A percentile compares a stretch with the other conserved stretches of the same genome.
These are phyloP conservation scores for Colletotrichum somersetense DNA, from an alignment of 2,329 filamentous ascomycete genomes.

Conservation along the genomic window DNA sequence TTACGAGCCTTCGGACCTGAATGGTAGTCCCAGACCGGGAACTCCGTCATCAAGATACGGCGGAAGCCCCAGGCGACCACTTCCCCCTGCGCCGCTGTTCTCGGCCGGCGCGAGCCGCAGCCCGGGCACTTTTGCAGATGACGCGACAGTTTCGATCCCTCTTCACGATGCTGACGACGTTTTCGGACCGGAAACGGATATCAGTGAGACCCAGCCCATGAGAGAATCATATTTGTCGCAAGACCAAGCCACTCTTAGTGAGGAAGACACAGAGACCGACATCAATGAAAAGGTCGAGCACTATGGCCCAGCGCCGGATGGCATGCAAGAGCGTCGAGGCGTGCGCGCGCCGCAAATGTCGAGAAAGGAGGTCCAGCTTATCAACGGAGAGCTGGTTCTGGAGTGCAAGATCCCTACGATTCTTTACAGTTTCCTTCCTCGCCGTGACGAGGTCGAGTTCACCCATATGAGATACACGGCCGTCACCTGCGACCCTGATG, in stretches of 20 bases:
- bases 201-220: constrained; percentile 65
- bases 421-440: constrained; percentile 94
- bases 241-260: constrained; percentile 68
- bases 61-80: constrained; percentile 85
- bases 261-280: constrained; percentile 52
- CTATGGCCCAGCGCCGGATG: constrained; percentile 89
- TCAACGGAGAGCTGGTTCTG: constrained; percentile 96
- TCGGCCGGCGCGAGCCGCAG: constrained; percentile 63
- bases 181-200: constrained; percentile 74
- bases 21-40: constrained; percentile 89
- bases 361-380: constrained; percentile 93
- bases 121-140: constrained; percentile 70
- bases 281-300: constrained; percentile 75
- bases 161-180: constrained; percentile 78
- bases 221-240: constrained; percentile 68
- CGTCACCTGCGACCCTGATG: constrained; percentile 97
- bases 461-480: constrained; percentile 99
- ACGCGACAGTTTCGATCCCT: constrained; percentile 80
- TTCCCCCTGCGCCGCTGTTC: constrained; percentile 91
- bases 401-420: constrained; percentile 99
- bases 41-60: constrained; percentile 92
- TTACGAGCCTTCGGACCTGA: constrained; percentile 90
- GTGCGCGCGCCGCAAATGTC: constrained; percentile 89
- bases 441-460: constrained; percentile 94
- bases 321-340: constrained; percentile 88